phyloP scores from a whole-genome alignment of 805 yeast genomes.

The Phaffomyces antillensis region DNA sequence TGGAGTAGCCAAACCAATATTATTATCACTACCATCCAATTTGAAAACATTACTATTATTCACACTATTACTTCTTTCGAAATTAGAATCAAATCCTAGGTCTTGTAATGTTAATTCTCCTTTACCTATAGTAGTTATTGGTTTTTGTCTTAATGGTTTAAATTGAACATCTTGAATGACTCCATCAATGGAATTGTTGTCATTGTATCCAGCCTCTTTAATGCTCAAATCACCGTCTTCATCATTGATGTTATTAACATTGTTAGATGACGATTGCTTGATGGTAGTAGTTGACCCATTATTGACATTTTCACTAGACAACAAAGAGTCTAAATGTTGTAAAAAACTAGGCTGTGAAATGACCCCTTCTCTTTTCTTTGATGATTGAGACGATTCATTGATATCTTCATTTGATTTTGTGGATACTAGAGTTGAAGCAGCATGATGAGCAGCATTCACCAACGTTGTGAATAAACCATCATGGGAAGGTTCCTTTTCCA shows the following conservation, averaged over 20 bases:
- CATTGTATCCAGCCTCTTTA: too few relatives aligned
- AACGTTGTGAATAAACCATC: conserved; percentile 35
- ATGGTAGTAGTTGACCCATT: too few relatives aligned
- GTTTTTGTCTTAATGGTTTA: conserved; percentile 37
- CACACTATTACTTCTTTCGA: not conserved
- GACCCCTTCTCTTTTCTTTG: not conserved
- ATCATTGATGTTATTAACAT: too few relatives aligned
- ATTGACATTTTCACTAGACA: conserved; percentile 9
- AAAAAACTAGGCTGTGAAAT: not conserved
- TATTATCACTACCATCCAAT: too few relatives aligned
- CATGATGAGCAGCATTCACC: conserved; percentile 33
- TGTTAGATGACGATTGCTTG: too few relatives aligned
- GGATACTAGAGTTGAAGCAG: conserved; percentile 20
- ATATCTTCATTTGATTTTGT: not conserved
- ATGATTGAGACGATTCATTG: not conserved
- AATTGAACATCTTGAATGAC: conserved; percentile 30
- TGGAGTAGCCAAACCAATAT: too few relatives aligned
- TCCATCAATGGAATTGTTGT: too few relatives aligned
- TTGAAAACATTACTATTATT: too few relatives aligned
- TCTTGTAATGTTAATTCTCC: conserved; percentile 43
- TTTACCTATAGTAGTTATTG: conserved; percentile 45
- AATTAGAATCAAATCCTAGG: conserved; percentile 11
- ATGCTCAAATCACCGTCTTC: too few relatives aligned
- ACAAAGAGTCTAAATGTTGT: conserved; percentile 30
- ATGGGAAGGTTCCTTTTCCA: not conserved